Percentiles rank a stretch among this genome's conserved stretches.
phyloP scores from a whole-genome alignment of 495 filamentous ascomycete species.

The Immersiella caudata region DNA sequence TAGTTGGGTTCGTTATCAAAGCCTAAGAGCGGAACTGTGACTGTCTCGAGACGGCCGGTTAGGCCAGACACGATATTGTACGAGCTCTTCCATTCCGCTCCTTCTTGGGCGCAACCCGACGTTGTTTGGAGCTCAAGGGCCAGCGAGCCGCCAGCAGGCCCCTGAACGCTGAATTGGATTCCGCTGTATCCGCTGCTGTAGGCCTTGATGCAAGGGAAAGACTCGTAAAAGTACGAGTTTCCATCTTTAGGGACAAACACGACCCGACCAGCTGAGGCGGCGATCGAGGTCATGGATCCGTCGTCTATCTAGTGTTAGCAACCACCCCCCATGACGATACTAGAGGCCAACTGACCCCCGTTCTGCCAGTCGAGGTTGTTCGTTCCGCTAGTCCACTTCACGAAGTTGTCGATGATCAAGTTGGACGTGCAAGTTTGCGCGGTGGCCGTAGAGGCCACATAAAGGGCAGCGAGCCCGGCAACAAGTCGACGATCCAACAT shows the following conservation, averaged over 20 bases:
- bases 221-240: conserved; percentile 62
- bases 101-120: conserved; percentile 40
- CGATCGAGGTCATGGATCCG: conserved; percentile 55
- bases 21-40: conserved; percentile 55
- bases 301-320: conserved; percentile 49
- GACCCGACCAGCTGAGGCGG: conserved; percentile 48
- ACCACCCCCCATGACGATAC: background rate
- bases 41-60: conserved; percentile 54
- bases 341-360: conserved; percentile 39
- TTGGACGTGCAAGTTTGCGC: conserved; percentile 52
- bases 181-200: conserved; percentile 52
- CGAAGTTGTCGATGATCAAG: conserved; percentile 61
- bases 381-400: conserved; percentile 51
- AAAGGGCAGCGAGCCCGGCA: conserved; percentile 33
- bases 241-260: conserved; percentile 53
- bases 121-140: conserved; percentile 60
- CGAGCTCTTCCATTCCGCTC: conserved; percentile 48
- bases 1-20: conserved; percentile 55
- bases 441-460: conserved; percentile 25
- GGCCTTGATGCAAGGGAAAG: conserved; percentile 54
- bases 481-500: conserved; percentile 30
- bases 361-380: conserved; percentile 54
- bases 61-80: conserved; percentile 50
- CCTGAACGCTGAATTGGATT: conserved; percentile 58
- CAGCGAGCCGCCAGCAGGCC: conserved; percentile 52